Conservation (phyloP, 2,329 filamentous ascomycete genomes). For the Ophiosphaerella herpotricha region DNA sequence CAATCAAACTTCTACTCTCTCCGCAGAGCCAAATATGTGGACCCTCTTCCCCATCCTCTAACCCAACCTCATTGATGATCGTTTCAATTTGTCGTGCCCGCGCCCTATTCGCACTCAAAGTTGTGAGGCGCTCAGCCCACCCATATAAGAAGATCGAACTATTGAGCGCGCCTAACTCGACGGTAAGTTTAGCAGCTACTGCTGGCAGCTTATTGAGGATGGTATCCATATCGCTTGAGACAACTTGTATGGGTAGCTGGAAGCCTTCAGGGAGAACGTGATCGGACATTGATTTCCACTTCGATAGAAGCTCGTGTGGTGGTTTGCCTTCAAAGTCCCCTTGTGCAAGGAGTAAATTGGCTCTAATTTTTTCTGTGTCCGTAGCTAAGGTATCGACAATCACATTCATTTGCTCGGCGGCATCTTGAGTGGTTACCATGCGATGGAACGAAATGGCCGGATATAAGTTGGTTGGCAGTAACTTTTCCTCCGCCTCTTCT, state of each 20-base stretch:
- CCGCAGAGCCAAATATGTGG: conserved; percentile 69
- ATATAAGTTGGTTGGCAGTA: conserved; percentile 66
- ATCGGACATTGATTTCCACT: conserved; percentile 54
- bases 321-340: conserved; percentile 23
- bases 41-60: conserved; percentile 58
- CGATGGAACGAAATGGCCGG: conserved; percentile 60
- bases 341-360: conserved; percentile 62
- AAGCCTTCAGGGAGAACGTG: conserved; percentile 59
- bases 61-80: conserved; percentile 58
- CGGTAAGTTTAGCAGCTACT: conserved; percentile 50
- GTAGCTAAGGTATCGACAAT: conserved; percentile 48
- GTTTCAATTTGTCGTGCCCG: conserved; percentile 69
- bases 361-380: conserved; percentile 56
- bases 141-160: conserved; percentile 73
- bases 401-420: conserved; percentile 64
- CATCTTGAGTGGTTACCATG: conserved; percentile 70
- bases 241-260: conserved; percentile 64
- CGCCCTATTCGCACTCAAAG: conserved; percentile 71
- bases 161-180: conserved; percentile 65
- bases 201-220: conserved; percentile 48
- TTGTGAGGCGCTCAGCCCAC: conserved; percentile 67
- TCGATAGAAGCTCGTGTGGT: conserved; percentile 16
- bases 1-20: conserved; percentile 68
- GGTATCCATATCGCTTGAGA: conserved; percentile 52
- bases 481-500: conserved; percentile 64